phyloP scores from a whole-genome alignment of 345 rosid genomes.

The sweet orange (Citrus sinensis) region DVS_A1.0 CM039162.1:31066001-31066500 shows the following conservation, averaged over 20 bases:
- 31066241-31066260: slow-evolving; percentile 30
- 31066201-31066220: not conserved
- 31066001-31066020: no score
- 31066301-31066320: not conserved
- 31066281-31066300: not conserved
- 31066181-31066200: not conserved
- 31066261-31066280: not conserved
- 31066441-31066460: not conserved
- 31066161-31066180: no score
- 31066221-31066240: slow-evolving; percentile 17
- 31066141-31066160: not conserved
- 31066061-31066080: no score
- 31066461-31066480: not conserved
- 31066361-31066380: no score
- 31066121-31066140: no score
- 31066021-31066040: no score
- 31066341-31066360: not conserved
- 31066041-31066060: no score
- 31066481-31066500: not conserved
- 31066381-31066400: not conserved
- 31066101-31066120: no score
- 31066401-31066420: not conserved
- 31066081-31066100: no score
- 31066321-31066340: not conserved
- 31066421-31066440: not conserved